phyloP scores from a whole-genome alignment of 2,329 filamentous ascomycete genomes.

The Hymenoscyphus fraxineus region DNA sequence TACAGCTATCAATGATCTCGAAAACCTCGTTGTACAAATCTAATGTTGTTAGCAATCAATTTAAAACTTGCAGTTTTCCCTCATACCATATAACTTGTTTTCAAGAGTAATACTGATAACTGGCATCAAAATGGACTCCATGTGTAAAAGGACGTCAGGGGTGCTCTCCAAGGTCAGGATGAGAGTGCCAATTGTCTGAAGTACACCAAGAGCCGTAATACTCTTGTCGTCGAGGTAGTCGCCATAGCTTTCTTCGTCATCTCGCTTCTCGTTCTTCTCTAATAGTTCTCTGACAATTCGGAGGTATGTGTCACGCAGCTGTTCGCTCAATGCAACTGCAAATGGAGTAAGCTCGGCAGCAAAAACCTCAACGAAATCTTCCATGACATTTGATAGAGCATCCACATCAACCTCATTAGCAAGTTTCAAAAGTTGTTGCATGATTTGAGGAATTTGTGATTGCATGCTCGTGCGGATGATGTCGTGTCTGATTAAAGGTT shows the following conservation, averaged over 20 bases:
- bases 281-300: slow-evolving; percentile 88
- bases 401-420: slow-evolving; percentile 98
- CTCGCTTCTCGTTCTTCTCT: slow-evolving; percentile 77
- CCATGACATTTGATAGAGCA: slow-evolving; percentile 96
- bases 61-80: background rate
- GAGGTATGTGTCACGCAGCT: slow-evolving; percentile 92
- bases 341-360: slow-evolving; percentile 96
- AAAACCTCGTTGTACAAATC: slow-evolving; percentile 98
- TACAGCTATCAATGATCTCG: slow-evolving; percentile 99
- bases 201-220: slow-evolving; percentile 90
- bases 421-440: slow-evolving; percentile 96
- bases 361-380: slow-evolving; percentile 98
- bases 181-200: slow-evolving; percentile 96
- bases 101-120: slow-evolving; percentile 94
- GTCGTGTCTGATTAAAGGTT: slow-evolving; percentile 93
- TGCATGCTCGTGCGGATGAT: slow-evolving; percentile 94
- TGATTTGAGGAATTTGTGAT: slow-evolving; percentile 95
- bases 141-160: slow-evolving; percentile 87
- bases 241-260: slow-evolving; percentile 72
- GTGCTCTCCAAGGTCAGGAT: slow-evolving; percentile 97
- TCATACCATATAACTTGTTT: slow-evolving; percentile 87
- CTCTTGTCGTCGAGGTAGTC: slow-evolving; percentile 98
- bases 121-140: slow-evolving; percentile 95
- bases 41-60: slow-evolving; percentile 35
- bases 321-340: slow-evolving; percentile 91